These are phyloP conservation scores for Lentinus tigrinus DNA, from an alignment of 768 basidiomycete species.

Conservation along the genomic window DNA sequence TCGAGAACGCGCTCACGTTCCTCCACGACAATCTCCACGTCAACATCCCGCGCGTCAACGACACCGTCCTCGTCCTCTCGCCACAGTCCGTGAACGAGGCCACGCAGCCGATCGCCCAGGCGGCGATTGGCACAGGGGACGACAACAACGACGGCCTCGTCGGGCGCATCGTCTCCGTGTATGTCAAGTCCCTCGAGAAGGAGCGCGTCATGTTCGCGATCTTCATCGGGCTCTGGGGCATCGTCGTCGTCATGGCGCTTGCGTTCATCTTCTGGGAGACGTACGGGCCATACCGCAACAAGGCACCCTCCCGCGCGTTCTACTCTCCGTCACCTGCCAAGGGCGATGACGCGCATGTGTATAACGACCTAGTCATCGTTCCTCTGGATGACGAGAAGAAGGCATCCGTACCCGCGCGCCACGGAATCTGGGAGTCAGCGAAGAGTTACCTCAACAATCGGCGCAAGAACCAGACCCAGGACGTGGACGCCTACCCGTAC, in stretches of 20 bases:
- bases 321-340: too few species aligned
- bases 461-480: too few species aligned
- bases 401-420: too few species aligned
- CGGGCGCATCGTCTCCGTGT: constrained; percentile 69
- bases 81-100: constrained; percentile 70
- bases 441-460: too few species aligned
- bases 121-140: constrained; percentile 66
- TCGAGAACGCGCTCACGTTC: constrained; percentile 89
- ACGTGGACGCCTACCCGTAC: too few species aligned
- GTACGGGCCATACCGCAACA: constrained; percentile 37
- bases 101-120: constrained; percentile 75
- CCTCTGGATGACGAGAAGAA: too few species aligned
- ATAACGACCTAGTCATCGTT: too few species aligned
- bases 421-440: too few species aligned
- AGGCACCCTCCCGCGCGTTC: neutral
- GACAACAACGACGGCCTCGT: constrained; percentile 61
- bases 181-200: constrained; percentile 69
- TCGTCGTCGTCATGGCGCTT: constrained; percentile 82
- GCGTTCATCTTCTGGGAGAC: constrained; percentile 71
- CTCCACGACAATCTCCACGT: constrained; percentile 84
- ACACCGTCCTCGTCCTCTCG: constrained; percentile 75
- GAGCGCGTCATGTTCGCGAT: constrained; percentile 83
- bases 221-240: constrained; percentile 80
- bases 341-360: too few species aligned
- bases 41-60: constrained; percentile 75